Evolutionary conservation across 495 filamentous ascomycete genomes (phyloP), one percentile per base, ranked within the genome.

Genomic region (Lentithecium fluviatile): DNA sequence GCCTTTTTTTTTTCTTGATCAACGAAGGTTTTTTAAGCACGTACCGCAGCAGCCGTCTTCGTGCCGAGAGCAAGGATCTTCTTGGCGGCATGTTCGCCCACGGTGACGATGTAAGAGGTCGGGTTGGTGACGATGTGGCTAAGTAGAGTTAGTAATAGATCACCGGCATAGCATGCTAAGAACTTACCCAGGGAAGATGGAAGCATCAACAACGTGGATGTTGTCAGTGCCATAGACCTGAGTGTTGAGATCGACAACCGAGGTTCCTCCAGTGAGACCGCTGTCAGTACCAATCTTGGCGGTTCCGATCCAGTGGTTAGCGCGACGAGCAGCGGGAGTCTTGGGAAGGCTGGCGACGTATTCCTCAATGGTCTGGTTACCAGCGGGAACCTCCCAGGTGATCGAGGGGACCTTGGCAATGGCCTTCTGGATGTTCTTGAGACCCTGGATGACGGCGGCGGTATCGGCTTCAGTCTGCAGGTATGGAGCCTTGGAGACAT

Each of bases 171-270:
- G 56, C 52, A 23, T 20, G 42, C 12, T 23, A 23, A 80, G 79
- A 51, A 40, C 47, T 58, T 55, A 64, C 40, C 82, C 83, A 0
- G 83, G 83, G 78, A 86, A 85, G 66, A 86, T 82, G 23, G 78
- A 81, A 17, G 78, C 83, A 66, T 86, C 83, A 25, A 86, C 76
- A 12, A 86, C 81, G 60, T 83, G 83, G 55, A 89, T 74, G 74
- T 88, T 89, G 65, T 86, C 81, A 8, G 81, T 88, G 53, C 87
- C 87, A 52, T 86, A 90, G 49, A 89, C 86, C 71, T 83, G 81
- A 52, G 85, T 80, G 77, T 88, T 80, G 38, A 77, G 73, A 62
- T 90, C 86, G n/a, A 90, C 86, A 25, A 90, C 87, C 11, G 81
- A 75, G n/a, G 82, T 81, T 48, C 86, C 86, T 23, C 76, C 76